phyloP scores from a whole-genome alignment of 2,329 filamentous ascomycete genomes.

The Nothophaeocryptopus gaeumannii region DNA sequence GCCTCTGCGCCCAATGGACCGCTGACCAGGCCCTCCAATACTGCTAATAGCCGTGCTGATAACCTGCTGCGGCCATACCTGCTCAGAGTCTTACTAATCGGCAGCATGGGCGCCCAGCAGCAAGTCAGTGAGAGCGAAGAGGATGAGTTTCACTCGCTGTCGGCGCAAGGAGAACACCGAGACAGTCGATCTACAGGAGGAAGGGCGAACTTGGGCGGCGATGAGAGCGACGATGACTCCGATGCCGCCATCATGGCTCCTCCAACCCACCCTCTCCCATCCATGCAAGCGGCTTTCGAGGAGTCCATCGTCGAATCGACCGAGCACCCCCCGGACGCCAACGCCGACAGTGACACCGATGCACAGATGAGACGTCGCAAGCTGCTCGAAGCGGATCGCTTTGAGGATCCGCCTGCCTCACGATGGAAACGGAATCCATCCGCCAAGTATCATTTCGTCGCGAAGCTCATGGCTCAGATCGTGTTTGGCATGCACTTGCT shows the following conservation, averaged over 20 bases:
- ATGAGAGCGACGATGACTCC: slow-evolving; percentile 10
- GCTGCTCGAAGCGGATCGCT: slow-evolving; percentile 65
- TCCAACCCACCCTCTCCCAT: slow-evolving; percentile 67
- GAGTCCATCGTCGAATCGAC: slow-evolving; percentile 75
- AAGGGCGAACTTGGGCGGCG: neutral
- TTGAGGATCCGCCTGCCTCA: slow-evolving; percentile 64
- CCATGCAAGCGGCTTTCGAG: slow-evolving; percentile 78
- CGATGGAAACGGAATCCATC: slow-evolving; percentile 73
- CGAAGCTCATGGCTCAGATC: slow-evolving; percentile 88
- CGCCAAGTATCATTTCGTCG: slow-evolving; percentile 80
- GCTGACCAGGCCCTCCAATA: neutral
- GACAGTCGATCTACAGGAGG: neutral
- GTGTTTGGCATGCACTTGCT: slow-evolving; percentile 89
- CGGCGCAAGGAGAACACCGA: slow-evolving; percentile 12
- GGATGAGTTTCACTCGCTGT: slow-evolving; percentile 29
- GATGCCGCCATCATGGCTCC: slow-evolving; percentile 29
- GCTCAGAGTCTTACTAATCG: no score
- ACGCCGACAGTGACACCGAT: slow-evolving; percentile 42
- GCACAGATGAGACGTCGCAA: slow-evolving; percentile 62
- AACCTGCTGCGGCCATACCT: no score
- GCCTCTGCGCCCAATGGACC: neutral
- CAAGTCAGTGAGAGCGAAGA: slow-evolving; percentile 23
- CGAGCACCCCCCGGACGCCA: slow-evolving; percentile 35
- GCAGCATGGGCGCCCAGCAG: slow-evolving; percentile 16
- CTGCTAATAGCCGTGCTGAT: neutral